A percentile compares a stretch with the other conserved stretches of the same genome.
Evolutionary conservation across 768 basidiomycete genomes (phyloP).

Genomic region (Trametes punicea): DNA sequence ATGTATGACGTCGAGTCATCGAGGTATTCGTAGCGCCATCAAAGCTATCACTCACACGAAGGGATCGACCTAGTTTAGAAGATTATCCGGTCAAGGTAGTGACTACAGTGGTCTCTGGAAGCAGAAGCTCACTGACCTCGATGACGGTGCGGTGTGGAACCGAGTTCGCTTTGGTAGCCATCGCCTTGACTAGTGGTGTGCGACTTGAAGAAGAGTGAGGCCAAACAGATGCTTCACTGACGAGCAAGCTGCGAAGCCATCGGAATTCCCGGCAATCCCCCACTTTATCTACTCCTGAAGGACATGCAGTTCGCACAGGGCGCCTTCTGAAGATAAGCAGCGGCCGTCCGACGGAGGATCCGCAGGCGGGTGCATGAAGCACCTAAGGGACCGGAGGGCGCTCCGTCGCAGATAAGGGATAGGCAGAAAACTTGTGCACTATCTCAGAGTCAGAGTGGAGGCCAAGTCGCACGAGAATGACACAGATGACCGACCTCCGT

Average conservation of each 20-base stretch:
- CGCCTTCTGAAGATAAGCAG: slow-evolving; percentile 1
- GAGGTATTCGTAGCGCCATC: background rate
- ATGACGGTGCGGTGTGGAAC: slow-evolving; percentile 57
- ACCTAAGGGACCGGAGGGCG: background rate
- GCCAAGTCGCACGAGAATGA: background rate
- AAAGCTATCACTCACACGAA: slow-evolving; percentile 48
- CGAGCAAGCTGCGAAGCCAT: background rate
- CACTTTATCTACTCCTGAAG: background rate
- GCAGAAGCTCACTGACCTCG: slow-evolving; percentile 47
- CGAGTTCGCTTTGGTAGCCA: slow-evolving; percentile 64
- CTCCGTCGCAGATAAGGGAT: slow-evolving; percentile 5
- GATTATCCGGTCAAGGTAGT: too few relatives aligned
- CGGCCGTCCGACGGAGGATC: background rate
- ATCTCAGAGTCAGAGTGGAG: background rate
- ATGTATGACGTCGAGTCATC: background rate
- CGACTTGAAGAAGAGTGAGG: background rate
- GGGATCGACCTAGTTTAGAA: slow-evolving; percentile 55
- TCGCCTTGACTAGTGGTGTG: too few relatives aligned
- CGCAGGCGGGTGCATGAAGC: background rate
- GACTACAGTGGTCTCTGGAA: too few relatives aligned
- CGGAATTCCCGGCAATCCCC: background rate
- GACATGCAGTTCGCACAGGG: background rate
- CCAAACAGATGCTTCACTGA: background rate
- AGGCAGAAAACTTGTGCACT: background rate
- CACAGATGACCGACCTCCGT: background rate